Conservation (phyloP, 306 rosid species). For the Mimosa bimucronata region DNA sequence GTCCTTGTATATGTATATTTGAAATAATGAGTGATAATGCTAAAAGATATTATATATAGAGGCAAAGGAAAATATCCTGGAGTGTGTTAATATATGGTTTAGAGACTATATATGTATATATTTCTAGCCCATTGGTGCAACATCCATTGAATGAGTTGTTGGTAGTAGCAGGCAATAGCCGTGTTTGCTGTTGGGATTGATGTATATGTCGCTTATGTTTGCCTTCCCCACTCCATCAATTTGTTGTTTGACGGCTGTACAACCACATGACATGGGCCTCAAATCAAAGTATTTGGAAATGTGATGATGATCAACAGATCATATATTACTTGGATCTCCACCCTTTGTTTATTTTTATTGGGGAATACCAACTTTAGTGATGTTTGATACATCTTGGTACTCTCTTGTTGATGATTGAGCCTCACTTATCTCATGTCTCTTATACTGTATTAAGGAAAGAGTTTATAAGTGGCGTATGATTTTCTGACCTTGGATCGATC, state of each 20-base stretch:
- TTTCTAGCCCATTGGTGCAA: not conserved
- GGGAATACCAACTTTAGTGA: conserved; percentile 8
- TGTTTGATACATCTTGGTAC: not conserved
- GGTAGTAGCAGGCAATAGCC: conserved; percentile 14
- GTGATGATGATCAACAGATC: not conserved
- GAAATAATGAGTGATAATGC: not conserved
- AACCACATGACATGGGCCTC: not conserved
- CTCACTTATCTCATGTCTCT: not conserved
- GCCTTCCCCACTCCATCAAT: not conserved
- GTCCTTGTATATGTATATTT: not conserved
- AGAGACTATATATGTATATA: not conserved
- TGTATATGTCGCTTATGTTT: conserved; percentile 10
- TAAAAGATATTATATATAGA: not conserved
- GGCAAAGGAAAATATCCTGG: conserved; percentile 5
- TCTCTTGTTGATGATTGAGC: not conserved
- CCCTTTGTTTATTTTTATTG: conserved; percentile 1
- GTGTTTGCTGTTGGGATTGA: conserved; percentile 5
- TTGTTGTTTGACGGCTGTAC: not conserved
- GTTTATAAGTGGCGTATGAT: not conserved
- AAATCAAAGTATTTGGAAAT: not conserved
- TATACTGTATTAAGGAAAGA: not conserved
- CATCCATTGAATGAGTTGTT: conserved; percentile 26
- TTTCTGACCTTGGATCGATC: not conserved
- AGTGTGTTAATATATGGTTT: not conserved
- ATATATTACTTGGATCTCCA: not conserved